phyloP scores from a whole-genome alignment of 768 basidiomycete species.

The Crucibulum laeve region DNA sequence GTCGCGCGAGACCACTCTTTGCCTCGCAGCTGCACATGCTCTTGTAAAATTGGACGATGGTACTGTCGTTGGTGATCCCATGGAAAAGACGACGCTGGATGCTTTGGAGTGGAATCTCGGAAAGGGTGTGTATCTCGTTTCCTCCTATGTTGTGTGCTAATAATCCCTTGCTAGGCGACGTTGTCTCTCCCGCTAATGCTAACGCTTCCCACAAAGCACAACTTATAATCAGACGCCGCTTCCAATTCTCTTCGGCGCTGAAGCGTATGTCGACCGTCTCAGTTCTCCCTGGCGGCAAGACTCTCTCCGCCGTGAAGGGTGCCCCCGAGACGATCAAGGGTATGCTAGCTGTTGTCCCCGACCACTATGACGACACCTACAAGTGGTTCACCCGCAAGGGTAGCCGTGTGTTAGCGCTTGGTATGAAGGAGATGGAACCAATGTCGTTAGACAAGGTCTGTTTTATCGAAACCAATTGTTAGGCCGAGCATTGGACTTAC shows the following conservation, averaged over 20 bases:
- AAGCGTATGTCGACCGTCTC: conserved; percentile 96
- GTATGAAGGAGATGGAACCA: conserved; percentile 75
- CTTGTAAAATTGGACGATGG: conserved; percentile 93
- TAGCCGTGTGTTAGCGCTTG: conserved; percentile 90
- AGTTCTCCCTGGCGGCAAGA: conserved; percentile 54
- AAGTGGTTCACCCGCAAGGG: conserved; percentile 93
- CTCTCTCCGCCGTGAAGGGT: conserved; percentile 82
- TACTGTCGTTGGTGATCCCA: conserved; percentile 92
- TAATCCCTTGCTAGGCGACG: conserved; percentile 53
- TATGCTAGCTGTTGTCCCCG: conserved; percentile 76
- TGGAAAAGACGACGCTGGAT: conserved; percentile 96
- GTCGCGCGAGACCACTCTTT: conserved; percentile 72
- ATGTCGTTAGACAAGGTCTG: conserved; percentile 72
- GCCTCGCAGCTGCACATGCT: conserved; percentile 93
- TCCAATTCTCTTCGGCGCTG: conserved; percentile 96
- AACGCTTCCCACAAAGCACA: conserved; percentile 52
- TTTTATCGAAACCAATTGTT: background rate
- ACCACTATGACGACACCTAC: conserved; percentile 88
- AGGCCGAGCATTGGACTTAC: background rate
- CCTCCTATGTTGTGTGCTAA: conserved; percentile 40
- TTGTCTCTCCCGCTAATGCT: conserved; percentile 55
- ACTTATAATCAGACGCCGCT: conserved; percentile 80
- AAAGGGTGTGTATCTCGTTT: conserved; percentile 41
- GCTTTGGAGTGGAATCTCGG: conserved; percentile 84
- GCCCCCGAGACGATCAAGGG: conserved; percentile 94